Evolutionary conservation across 2,329 filamentous ascomycete genomes (phyloP), one percentile per base, ranked within the genome.

Genomic region (Cercospora janseana): DNA sequence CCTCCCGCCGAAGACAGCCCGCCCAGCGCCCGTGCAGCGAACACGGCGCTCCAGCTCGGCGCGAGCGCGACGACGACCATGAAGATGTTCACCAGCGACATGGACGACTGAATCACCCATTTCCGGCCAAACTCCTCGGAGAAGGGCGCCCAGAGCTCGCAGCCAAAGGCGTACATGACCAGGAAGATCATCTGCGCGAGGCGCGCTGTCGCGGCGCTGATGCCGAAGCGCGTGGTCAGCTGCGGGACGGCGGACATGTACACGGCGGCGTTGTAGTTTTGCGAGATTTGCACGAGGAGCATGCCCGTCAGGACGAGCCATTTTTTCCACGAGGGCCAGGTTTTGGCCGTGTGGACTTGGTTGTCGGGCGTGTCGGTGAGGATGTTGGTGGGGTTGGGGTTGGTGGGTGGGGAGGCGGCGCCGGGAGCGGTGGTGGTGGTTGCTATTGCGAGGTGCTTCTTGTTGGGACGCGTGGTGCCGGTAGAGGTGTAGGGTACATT

Each of bases 101-200:
- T 71, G 28, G 82, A 87, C 18, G 78, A 70, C 74, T 92, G 88
- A 16, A 92, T 75, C 48, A 93, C 79, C 1, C 84, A 84, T 73
- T 83, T 86, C 42, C 88, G 81, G 15, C 88, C 88, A 42, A 92
- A 75, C 63, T 93, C 88, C 66, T 94, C 88, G 37, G 82, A 87
- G 86, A 88, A 93, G 0, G 88, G 88, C 0, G 88, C 88, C 88
- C 88, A 93, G 0, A 92, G 77, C 68, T 93, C 88, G 66, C 88
- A 93, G 27, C 88, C 88, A 65, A 93, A 91, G 28, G 87, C 88
- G 66, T 94, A 93, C 2, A 83, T 69, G 43, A 93, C 78, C 29
- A 94, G 71, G 71, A 92, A 93, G 55, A 90, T 80, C 71, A 87
- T 85, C 52, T 87, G 86, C 65, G 88, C 88, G 49, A 81, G 79